Evolutionary conservation across 129 eudicot species (phyloP), one percentile per base, ranked within the genome.

Genomic region (Ambrosia artemisiifolia): DNA sequence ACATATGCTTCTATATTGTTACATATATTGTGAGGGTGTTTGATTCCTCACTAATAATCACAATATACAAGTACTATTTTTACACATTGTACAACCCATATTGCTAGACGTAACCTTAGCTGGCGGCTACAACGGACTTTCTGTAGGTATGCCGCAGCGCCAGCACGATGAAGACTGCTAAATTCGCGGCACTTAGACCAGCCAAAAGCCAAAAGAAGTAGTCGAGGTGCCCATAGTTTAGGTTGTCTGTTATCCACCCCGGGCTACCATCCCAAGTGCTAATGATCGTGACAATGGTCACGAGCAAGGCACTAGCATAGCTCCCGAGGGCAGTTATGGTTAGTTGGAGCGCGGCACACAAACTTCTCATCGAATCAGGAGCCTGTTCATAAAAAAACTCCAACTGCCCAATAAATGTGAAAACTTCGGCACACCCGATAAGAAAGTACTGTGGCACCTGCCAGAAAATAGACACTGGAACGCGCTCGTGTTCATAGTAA

Each of bases 311-410:
- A 70, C 96, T 84, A 75, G 85, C 20, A 57, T 86, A 90, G 60
- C 54, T 82, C 69, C 96, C 96, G 11, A 90, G 69, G 11, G 96
- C 81, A 7, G 72, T 75, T 4, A 91, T 90, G 2, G 85, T 81
- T 14, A 90, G 85, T 5, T 83, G 82, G 2, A 90, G 87, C 8
- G 93, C 93, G 5, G 90, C 70, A 63, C 86, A 80, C 71, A 90
- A 49, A 70, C 93, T 90, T 48, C 90, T 65, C 96, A 90, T 90
- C 0, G 90, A 86, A 57, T 90, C 86, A 3, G 96, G 96, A 33
- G 93, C 89, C 57, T 90, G 86, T 9, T 87, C 88, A 30, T 86
- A 87, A 72, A 86, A 87, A 63, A 90, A 90, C 80, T 90, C 96
- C 20, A 90, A 11, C 44, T 90, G 92, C 63, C 96, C 96, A 5